Conservation (phyloP, 2,329 filamentous ascomycete genomes). For the Fusarium sp. region DNA sequence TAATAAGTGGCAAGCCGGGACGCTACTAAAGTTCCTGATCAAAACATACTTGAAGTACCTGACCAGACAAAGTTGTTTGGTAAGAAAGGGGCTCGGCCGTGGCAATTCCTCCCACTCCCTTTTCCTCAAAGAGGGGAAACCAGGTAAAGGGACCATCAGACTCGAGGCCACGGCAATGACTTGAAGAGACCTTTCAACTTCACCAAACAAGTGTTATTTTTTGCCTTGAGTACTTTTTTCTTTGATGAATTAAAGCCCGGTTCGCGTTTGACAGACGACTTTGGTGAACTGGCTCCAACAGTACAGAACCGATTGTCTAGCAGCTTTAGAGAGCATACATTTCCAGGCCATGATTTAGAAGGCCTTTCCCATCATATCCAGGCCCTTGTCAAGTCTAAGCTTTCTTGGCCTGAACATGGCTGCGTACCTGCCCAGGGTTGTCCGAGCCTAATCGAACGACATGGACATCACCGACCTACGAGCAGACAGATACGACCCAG, state of each 20-base stretch:
- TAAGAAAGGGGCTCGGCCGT: neutral
- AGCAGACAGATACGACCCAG: neutral
- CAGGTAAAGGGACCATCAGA: neutral
- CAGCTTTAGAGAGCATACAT: neutral
- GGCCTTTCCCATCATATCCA: neutral
- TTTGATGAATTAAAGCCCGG: neutral
- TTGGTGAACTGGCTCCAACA: neutral
- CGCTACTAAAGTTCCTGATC: neutral
- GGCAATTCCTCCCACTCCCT: neutral
- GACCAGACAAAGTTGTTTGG: neutral
- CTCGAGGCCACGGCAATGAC: neutral
- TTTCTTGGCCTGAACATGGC: neutral
- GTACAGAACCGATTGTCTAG: neutral
- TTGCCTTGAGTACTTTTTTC: neutral
- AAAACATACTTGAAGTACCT: too few species aligned
- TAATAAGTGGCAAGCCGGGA: neutral
- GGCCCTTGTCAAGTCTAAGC: neutral
- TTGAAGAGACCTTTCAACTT: neutral
- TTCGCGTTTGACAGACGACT: neutral
- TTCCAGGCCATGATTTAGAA: neutral
- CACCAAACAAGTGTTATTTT: neutral
- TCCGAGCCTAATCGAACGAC: neutral
- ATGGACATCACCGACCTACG: neutral
- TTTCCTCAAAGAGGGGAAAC: neutral
- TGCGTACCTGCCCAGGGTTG: neutral